These are phyloP conservation scores for Trichoderma virens DNA, from an alignment of 495 filamentous ascomycete genomes.

Conservation along the genomic window DNA sequence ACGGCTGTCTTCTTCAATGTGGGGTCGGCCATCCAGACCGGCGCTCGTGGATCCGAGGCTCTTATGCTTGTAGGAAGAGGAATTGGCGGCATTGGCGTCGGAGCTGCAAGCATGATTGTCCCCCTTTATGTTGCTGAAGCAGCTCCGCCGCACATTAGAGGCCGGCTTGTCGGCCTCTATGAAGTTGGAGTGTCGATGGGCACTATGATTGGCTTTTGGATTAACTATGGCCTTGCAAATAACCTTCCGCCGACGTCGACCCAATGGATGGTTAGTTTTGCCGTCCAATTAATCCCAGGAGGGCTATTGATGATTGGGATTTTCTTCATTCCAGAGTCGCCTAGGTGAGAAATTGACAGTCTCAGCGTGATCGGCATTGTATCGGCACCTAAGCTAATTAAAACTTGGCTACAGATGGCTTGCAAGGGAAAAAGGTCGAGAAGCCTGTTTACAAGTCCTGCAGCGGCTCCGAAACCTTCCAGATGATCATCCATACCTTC, in stretches of 20 bases:
- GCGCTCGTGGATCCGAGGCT: constrained; percentile 39
- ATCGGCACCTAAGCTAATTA: too few relatives aligned
- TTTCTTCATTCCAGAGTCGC: constrained; percentile 55
- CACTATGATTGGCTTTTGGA: constrained; percentile 50
- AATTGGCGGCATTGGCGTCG: constrained; percentile 54
- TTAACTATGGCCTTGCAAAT: constrained; percentile 45
- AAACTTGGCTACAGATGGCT: too few relatives aligned
- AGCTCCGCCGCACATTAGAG: constrained; percentile 43
- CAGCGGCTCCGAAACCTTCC: constrained; percentile 48
- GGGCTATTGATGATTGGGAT: constrained; percentile 47
- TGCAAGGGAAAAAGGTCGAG: constrained; percentile 71
- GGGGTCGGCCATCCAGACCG: constrained; percentile 49
- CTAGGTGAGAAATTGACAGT: constrained; percentile 70
- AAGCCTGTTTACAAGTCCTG: constrained; percentile 51
- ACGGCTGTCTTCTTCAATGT: constrained; percentile 47
- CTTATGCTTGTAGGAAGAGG: constrained; percentile 58
- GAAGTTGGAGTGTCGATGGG: constrained; percentile 54
- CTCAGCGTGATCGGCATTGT: too few relatives aligned
- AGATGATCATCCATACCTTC: constrained; percentile 53
- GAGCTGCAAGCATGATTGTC: constrained; percentile 49
- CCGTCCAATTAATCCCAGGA: constrained; percentile 59
- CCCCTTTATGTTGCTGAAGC: constrained; percentile 53
- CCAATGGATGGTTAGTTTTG: constrained; percentile 58
- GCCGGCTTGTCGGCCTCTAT: constrained; percentile 48
- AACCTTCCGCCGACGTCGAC: constrained; percentile 28